Percentiles rank a stretch among this genome's conserved stretches.
Evolutionary conservation across 2,329 filamentous ascomycete genomes (phyloP).

Genomic region (Colletotrichum sansevieriae): DNA sequence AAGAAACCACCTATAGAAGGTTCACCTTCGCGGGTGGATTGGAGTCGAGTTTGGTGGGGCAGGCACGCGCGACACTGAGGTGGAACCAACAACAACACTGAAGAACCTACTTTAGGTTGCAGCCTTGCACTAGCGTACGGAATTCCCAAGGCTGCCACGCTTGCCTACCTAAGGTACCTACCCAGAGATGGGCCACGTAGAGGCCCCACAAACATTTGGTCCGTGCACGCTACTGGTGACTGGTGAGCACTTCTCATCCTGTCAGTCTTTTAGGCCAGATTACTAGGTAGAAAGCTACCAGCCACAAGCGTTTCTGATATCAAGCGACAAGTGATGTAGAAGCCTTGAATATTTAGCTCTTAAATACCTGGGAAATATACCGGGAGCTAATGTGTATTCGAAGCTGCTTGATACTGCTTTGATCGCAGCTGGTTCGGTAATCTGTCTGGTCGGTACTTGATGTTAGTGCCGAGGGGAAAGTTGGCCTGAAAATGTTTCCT

Average conservation of each 20-base stretch:
- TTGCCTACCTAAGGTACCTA: background rate
- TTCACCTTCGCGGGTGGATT: conserved; percentile 26
- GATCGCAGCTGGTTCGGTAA: too few relatives aligned
- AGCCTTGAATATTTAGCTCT: too few relatives aligned
- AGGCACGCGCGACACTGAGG: conserved; percentile 5
- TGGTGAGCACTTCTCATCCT: background rate
- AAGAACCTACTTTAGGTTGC: conserved; percentile 6
- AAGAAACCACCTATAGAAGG: conserved; percentile 3
- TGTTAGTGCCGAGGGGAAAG: background rate
- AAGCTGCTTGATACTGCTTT: too few relatives aligned
- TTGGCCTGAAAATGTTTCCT: background rate
- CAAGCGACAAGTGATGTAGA: too few relatives aligned
- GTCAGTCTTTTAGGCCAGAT: background rate
- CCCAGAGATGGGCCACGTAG: too few relatives aligned
- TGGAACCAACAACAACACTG: conserved; percentile 27
- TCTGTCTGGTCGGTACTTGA: too few relatives aligned
- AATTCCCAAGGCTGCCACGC: conserved; percentile 29
- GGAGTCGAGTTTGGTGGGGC: conserved; percentile 36
- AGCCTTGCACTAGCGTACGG: conserved; percentile 37
- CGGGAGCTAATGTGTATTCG: too few relatives aligned
- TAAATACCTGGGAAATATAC: too few relatives aligned
- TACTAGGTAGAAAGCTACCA: too few relatives aligned
- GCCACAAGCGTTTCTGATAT: too few relatives aligned
- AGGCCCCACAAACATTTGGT: conserved; percentile 38
- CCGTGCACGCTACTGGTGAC: conserved; percentile 15